phyloP scores from a whole-genome alignment of 768 basidiomycete species.

The Leccinum fibrillosum region DNA sequence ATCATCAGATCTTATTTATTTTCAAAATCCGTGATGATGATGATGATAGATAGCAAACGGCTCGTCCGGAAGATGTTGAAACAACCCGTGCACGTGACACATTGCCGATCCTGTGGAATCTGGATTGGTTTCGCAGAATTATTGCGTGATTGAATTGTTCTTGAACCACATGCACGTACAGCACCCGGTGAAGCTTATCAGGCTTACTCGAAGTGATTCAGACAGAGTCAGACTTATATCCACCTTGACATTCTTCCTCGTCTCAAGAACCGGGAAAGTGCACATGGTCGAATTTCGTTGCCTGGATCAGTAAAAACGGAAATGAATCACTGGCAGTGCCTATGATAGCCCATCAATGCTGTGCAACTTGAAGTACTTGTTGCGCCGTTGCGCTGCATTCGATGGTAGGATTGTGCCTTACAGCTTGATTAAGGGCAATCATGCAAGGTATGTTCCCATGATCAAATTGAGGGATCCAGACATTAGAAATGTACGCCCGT shows the following conservation, averaged over 20 bases:
- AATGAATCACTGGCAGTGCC: background rate
- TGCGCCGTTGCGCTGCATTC: background rate
- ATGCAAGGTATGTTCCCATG: background rate
- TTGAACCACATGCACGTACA: background rate
- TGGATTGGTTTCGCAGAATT: background rate
- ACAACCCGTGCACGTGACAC: background rate
- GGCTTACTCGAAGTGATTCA: background rate
- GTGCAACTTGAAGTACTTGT: background rate
- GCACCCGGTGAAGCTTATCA: background rate
- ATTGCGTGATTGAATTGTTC: background rate
- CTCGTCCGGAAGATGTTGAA: background rate
- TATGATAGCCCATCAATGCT: background rate
- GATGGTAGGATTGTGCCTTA: background rate
- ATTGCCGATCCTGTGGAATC: background rate
- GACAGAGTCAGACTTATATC: background rate
- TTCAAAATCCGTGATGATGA: background rate
- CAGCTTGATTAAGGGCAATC: background rate
- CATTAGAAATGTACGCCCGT: no score
- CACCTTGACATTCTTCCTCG: background rate
- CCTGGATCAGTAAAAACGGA: background rate
- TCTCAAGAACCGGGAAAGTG: background rate
- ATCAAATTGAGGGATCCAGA: no score
- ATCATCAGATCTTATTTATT: background rate
- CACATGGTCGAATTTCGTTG: no score
- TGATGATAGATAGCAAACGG: background rate